Evolutionary conservation across 805 yeast genomes (phyloP), one percentile per base, ranked within the genome.

Genomic region (Candida railenensis): DNA sequence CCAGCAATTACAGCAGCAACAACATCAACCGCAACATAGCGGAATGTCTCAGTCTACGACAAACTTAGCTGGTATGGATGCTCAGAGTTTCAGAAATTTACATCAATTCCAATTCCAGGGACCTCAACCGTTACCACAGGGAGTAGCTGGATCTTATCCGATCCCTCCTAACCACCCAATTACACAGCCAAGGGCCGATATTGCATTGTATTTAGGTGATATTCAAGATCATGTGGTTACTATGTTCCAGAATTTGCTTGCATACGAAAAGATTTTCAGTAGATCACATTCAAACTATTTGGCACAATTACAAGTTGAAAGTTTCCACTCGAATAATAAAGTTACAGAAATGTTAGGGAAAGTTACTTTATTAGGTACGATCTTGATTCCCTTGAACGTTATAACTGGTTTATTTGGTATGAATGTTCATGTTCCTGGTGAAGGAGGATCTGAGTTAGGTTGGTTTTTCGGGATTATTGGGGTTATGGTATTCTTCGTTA

Each of bases 141-240:
- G 47, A 20, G 59, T 55, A 9, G 28, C 25, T 25, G 44, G 19
- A 25, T 20, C 22, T 12, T 40, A n/a, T 53, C 18, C 47, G 50
- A 44, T 14, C 48, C 47, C 39, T 48, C 50, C 46, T 66, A 55
- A 53, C 21, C 54, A 45, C 9, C 56, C 55, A 33, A 61, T 61
- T 11, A 66, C 69, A 1, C 73, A 83, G 55, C 96, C 97, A 43
- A 78, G 95, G 58, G 92, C 87, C 22, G 97, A 92, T 58, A 91
- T 91, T 67, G 96, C 96, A 0, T 74, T 91, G 52, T 92, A 89
- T 65, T 69, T 91, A 51, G 97, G 97, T 47, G 98, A 91, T 80
- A 91, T 91, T 61, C 97, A 90, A 69, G 97, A 91, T 76, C 98
- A 91, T 78, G 87, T 92, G 58, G 83, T 91, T 48, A 92, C 98